Conservation (phyloP, 768 basidiomycete genomes). For the Guyanaporus albipodus region DNA sequence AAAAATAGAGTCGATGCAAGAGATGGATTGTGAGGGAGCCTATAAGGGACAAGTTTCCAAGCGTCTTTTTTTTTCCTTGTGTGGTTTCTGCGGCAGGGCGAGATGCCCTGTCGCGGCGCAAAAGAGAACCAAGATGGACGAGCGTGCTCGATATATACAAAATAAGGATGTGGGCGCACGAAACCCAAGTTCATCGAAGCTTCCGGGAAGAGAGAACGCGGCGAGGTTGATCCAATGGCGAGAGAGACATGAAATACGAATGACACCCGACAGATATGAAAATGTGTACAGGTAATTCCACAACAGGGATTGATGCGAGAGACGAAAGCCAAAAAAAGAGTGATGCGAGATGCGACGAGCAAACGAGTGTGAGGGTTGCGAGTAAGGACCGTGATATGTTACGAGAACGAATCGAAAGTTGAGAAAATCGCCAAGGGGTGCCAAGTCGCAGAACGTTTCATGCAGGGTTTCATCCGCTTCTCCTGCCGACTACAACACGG, state of each 20-base stretch:
- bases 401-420: not conserved
- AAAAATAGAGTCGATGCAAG: conserved; percentile 1
- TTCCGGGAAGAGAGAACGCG: not conserved
- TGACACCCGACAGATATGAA: conserved; percentile 12
- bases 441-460: conserved; percentile 6
- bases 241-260: conserved; percentile 9
- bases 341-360: conserved; percentile 1
- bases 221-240: not conserved
- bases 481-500: not conserved
- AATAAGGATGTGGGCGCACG: conserved; percentile 12
- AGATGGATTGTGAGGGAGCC: not conserved
- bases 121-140: not conserved
- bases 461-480: conserved; percentile 2
- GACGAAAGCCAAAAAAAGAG: conserved; percentile 16
- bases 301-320: conserved; percentile 25
- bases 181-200: not conserved
- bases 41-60: conserved; percentile 2
- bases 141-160: conserved; percentile 19
- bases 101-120: not conserved
- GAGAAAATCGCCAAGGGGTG: not conserved
- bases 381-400: conserved; percentile 17
- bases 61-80: too few species aligned
- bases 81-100: too few species aligned
- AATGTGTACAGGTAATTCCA: conserved; percentile 34
- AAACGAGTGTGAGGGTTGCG: conserved; percentile 11